Evolutionary conservation across 306 rosid species (phyloP).

Genomic region (Vigna unguiculata): DNA sequence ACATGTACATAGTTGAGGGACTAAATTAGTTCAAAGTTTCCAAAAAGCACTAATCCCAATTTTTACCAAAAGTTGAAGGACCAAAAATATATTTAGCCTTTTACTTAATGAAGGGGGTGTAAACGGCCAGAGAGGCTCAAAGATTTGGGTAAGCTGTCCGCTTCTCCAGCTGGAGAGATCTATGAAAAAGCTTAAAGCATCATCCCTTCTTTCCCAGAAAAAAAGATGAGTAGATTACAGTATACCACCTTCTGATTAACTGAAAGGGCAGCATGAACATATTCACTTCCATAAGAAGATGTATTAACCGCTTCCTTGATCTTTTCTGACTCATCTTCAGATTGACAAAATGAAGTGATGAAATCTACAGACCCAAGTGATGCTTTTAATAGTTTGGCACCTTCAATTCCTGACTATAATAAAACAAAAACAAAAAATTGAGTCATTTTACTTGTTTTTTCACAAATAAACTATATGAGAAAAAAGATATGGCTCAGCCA

Average conservation of each 20-base stretch:
- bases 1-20: too few relatives aligned
- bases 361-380: slow-evolving; percentile 97
- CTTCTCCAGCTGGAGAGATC: slow-evolving; percentile 29
- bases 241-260: slow-evolving; percentile 76
- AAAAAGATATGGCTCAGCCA: slow-evolving; percentile 6
- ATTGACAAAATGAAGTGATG: slow-evolving; percentile 80
- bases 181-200: slow-evolving; percentile 33
- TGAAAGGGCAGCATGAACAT: slow-evolving; percentile 94
- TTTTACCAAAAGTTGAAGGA: too few relatives aligned
- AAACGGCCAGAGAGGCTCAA: too few relatives aligned
- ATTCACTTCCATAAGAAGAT: slow-evolving; percentile 87
- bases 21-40: too few relatives aligned
- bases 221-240: slow-evolving; percentile 29
- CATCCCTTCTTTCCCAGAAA: slow-evolving; percentile 6
- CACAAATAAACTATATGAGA: slow-evolving; percentile 21
- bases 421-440: slow-evolving; percentile 44
- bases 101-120: too few relatives aligned
- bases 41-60: too few relatives aligned
- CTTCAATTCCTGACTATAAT: slow-evolving; percentile 71
- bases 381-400: slow-evolving; percentile 69
- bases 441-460: slow-evolving; percentile 45
- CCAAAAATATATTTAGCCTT: too few relatives aligned
- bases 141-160: slow-evolving; percentile 8
- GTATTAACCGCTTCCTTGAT: slow-evolving; percentile 86
- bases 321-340: slow-evolving; percentile 70